A percentile compares a stretch with the other conserved stretches of the same genome.
phyloP scores from a whole-genome alignment of 1,139 yeast genomes.

The Zygotorulaspora mrakii region DNA sequence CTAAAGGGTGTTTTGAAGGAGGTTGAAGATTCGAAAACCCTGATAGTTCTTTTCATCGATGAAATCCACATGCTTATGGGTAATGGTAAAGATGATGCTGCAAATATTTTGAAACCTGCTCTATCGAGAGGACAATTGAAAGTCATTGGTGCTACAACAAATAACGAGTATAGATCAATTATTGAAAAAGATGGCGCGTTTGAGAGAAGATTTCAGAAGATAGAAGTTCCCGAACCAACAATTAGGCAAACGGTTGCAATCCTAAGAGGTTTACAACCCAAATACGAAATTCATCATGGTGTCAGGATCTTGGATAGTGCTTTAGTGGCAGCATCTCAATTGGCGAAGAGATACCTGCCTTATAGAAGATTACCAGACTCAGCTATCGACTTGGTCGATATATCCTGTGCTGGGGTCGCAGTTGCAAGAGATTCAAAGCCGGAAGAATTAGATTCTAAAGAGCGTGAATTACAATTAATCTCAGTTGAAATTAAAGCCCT shows the following conservation, averaged over 20 bases:
- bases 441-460: constrained; percentile 89
- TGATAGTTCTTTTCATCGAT: constrained; percentile 87
- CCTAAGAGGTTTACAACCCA: constrained; percentile 91
- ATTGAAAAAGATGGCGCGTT: constrained; percentile 97
- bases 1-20: constrained; percentile 92
- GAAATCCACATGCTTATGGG: constrained; percentile 99
- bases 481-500: constrained; percentile 96
- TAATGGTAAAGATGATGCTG: constrained; percentile 91
- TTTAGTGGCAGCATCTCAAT: constrained; percentile 87
- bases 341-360: constrained; percentile 91
- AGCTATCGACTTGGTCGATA: constrained; percentile 95
- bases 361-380: constrained; percentile 96
- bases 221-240: constrained; percentile 93
- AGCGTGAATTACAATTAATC: constrained; percentile 82
- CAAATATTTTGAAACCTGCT: constrained; percentile 93
- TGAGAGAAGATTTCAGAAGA: constrained; percentile 96
- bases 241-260: constrained; percentile 92
- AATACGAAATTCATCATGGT: constrained; percentile 97
- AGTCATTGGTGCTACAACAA: constrained; percentile 98
- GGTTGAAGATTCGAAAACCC: constrained; percentile 79
- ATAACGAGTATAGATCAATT: constrained; percentile 86
- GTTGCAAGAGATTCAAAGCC: constrained; percentile 98
- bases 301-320: constrained; percentile 95
- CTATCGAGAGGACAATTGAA: constrained; percentile 93
- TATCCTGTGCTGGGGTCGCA: constrained; percentile 95